Evolutionary conservation across 2,329 filamentous ascomycete genomes (phyloP).

Genomic region (Stromatinia cepivora): DNA sequence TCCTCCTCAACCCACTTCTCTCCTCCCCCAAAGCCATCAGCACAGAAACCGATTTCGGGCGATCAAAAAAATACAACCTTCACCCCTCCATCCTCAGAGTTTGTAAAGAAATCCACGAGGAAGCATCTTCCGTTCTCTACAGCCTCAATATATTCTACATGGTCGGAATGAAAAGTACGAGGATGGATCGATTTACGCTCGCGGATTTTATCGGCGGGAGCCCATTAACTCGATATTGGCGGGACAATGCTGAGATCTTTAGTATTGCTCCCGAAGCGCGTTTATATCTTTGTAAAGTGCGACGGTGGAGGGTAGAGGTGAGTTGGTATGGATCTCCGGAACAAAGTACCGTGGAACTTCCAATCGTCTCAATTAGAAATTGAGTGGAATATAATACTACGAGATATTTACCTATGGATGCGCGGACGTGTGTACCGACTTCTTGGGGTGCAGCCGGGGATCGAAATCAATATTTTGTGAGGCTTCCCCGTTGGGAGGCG

Average conservation of each 20-base stretch:
- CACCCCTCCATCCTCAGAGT: not conserved
- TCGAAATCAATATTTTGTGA: not conserved
- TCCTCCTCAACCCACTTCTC: not conserved
- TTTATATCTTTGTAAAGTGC: not conserved
- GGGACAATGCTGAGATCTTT: not conserved
- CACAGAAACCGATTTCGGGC: not conserved
- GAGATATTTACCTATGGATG: not conserved
- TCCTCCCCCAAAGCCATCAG: not conserved
- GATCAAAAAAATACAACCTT: not conserved
- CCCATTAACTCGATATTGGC: not conserved
- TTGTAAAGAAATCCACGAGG: not conserved
- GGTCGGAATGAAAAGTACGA: not conserved
- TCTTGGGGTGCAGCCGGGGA: not conserved
- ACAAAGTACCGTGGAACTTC: not conserved
- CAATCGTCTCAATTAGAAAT: not conserved
- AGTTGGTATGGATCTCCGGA: not conserved
- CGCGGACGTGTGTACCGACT: not conserved
- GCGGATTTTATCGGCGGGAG: not conserved
- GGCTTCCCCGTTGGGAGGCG: not conserved
- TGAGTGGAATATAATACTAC: not conserved
- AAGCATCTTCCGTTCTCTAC: not conserved
- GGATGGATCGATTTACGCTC: not conserved
- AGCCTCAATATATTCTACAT: not conserved
- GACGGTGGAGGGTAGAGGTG: not conserved
- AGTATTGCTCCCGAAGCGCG: not conserved